These are phyloP conservation scores for Polymyxa betae DNA, from an alignment of 208 protist genomes.

Conservation along the genomic window DNA sequence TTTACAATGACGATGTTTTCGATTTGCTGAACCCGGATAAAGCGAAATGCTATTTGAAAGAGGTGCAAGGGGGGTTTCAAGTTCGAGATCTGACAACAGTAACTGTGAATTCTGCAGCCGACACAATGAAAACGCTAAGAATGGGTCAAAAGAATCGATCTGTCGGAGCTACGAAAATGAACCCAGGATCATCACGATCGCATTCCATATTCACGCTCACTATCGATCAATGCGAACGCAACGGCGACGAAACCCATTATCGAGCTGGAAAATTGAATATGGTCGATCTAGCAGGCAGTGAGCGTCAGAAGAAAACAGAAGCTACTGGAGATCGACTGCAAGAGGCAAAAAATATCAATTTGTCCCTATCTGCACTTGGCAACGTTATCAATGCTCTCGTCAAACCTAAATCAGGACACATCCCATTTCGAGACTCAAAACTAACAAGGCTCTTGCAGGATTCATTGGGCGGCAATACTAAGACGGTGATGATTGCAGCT, in stretches of 20 bases:
- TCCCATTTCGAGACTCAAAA: slow-evolving; percentile 81
- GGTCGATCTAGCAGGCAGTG: slow-evolving; percentile 72
- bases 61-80: slow-evolving; percentile 26
- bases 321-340: slow-evolving; percentile 69
- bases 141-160: slow-evolving; percentile 46
- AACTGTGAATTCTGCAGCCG: slow-evolving; percentile 51
- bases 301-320: slow-evolving; percentile 73
- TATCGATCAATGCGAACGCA: slow-evolving; percentile 65
- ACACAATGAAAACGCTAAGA: slow-evolving; percentile 50
- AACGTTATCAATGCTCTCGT: slow-evolving; percentile 62
- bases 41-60: slow-evolving; percentile 39
- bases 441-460: slow-evolving; percentile 67
- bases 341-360: slow-evolving; percentile 77
- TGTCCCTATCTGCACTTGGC: slow-evolving; percentile 76
- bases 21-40: slow-evolving; percentile 66
- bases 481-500: slow-evolving; percentile 74
- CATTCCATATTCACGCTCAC: slow-evolving; percentile 75
- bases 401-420: slow-evolving; percentile 67
- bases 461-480: slow-evolving; percentile 73
- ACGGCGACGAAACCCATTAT: slow-evolving; percentile 50
- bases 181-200: slow-evolving; percentile 67
- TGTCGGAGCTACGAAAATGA: slow-evolving; percentile 58
- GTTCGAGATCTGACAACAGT: slow-evolving; percentile 43
- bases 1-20: slow-evolving; percentile 73
- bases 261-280: slow-evolving; percentile 73